These are phyloP conservation scores for Phytophthora chlamydospora DNA, from an alignment of 352 stramenopile genomes.

Conservation along the genomic window DNA sequence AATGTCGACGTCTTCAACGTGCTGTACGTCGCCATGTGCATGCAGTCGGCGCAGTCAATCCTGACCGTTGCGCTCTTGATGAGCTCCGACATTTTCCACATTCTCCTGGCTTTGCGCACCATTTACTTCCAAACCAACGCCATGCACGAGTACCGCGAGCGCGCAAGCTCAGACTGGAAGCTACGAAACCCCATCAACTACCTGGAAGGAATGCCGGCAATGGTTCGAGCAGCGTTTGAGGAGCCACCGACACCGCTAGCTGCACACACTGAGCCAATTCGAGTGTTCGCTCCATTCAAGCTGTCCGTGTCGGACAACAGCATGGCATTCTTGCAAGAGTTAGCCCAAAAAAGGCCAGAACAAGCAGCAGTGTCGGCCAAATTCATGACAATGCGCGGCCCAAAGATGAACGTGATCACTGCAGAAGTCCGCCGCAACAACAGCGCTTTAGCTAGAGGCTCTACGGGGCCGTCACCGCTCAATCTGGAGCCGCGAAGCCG, in stretches of 20 bases:
- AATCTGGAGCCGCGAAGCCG: no score
- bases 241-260: not conserved
- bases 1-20: slow-evolving; percentile 38
- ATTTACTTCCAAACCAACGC: slow-evolving; percentile 11
- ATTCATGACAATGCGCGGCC: no score
- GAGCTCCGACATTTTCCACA: slow-evolving; percentile 4
- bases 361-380: no score
- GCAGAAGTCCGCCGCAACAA: no score
- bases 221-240: not conserved
- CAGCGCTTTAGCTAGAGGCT: no score
- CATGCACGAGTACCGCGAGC: not conserved
- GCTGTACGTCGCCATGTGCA: slow-evolving; percentile 31
- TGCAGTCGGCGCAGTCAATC: slow-evolving; percentile 21
- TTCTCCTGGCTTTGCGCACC: slow-evolving; percentile 1
- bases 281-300: not conserved
- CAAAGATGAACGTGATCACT: no score
- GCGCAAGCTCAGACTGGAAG: not conserved
- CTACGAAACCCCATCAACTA: slow-evolving; percentile 1
- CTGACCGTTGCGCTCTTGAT: slow-evolving; percentile 11
- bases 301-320: not conserved
- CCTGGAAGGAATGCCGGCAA: slow-evolving; percentile 3
- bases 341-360: not conserved
- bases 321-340: not conserved
- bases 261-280: not conserved
- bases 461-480: no score